A percentile compares a stretch with the other conserved stretches of the same genome.
These are phyloP conservation scores for Lentithecium fluviatile DNA, from an alignment of 495 filamentous ascomycete genomes.

Conservation along the genomic window DNA sequence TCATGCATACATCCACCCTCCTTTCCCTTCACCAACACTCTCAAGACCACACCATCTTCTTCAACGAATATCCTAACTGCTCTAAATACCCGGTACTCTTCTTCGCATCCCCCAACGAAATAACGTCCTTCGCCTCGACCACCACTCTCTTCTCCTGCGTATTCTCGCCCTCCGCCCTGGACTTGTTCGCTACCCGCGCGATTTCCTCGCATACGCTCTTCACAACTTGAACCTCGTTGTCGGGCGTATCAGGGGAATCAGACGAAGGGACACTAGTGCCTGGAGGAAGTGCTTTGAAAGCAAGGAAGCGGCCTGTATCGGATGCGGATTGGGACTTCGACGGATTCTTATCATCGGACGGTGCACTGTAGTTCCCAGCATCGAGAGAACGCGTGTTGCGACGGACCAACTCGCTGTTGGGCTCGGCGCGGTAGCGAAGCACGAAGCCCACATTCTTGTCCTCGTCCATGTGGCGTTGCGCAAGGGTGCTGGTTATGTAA, in stretches of 20 bases:
- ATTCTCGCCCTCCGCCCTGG: slow-evolving; percentile 16
- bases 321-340: slow-evolving; percentile 12
- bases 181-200: slow-evolving; percentile 43
- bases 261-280: slow-evolving; percentile 47
- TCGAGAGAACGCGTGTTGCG: slow-evolving; percentile 83
- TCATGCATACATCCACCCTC: no score
- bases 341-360: slow-evolving; percentile 10
- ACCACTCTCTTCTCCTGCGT: slow-evolving; percentile 40
- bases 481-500: slow-evolving; percentile 85
- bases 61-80: slow-evolving; percentile 78
- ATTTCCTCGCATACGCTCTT: slow-evolving; percentile 66
- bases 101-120: slow-evolving; percentile 78
- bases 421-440: slow-evolving; percentile 68
- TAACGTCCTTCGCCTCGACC: slow-evolving; percentile 73
- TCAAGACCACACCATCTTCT: slow-evolving; percentile 88
- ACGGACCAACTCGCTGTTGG: slow-evolving; percentile 60
- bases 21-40: no score
- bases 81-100: slow-evolving; percentile 84
- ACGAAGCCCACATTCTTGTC: slow-evolving; percentile 78
- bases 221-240: slow-evolving; percentile 71
- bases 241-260: slow-evolving; percentile 36
- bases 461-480: slow-evolving; percentile 70
- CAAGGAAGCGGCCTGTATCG: slow-evolving; percentile 48
- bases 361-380: slow-evolving; percentile 48
- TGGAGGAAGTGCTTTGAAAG: slow-evolving; percentile 65